Evolutionary conservation across 305 asterid genomes (phyloP).

Genomic region (Caryopteris hybrid): DNA sequence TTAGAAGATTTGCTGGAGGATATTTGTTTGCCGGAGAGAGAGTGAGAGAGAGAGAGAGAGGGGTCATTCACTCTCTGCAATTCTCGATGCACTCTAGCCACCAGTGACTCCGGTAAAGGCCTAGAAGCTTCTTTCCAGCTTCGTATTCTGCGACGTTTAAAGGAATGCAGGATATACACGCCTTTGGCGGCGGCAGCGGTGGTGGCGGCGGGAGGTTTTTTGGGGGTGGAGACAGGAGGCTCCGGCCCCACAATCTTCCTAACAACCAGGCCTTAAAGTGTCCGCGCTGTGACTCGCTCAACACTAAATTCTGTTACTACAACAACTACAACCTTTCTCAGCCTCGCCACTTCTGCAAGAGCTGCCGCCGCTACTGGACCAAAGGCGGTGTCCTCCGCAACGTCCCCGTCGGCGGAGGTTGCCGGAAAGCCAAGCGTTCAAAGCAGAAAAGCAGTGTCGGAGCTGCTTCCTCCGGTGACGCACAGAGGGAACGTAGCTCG

Average conservation of each 20-base stretch:
- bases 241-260: slow-evolving; percentile 39
- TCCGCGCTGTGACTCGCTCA: slow-evolving; percentile 70
- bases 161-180: slow-evolving; percentile 55
- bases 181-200: slow-evolving; percentile 30
- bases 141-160: too few species aligned
- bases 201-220: slow-evolving; percentile 36
- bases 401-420: slow-evolving; percentile 81
- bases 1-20: slow-evolving; percentile 30
- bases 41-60: slow-evolving; percentile 17
- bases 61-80: neutral
- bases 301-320: slow-evolving; percentile 68
- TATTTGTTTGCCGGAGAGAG: slow-evolving; percentile 42
- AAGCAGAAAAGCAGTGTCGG: slow-evolving; percentile 24
- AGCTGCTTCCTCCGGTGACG: slow-evolving; percentile 6
- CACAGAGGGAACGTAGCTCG: slow-evolving; percentile 1
- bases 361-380: slow-evolving; percentile 75
- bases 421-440: slow-evolving; percentile 64
- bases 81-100: too few species aligned
- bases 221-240: slow-evolving; percentile 46
- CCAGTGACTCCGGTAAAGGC: neutral
- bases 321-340: slow-evolving; percentile 73
- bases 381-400: slow-evolving; percentile 77
- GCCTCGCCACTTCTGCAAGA: slow-evolving; percentile 73
- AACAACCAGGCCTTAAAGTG: slow-evolving; percentile 55
- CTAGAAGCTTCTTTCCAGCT: too few species aligned